Base-by-base conservation (phyloP, 1,139 yeast genomes). In the Kluyveromyces sp. region DNA sequence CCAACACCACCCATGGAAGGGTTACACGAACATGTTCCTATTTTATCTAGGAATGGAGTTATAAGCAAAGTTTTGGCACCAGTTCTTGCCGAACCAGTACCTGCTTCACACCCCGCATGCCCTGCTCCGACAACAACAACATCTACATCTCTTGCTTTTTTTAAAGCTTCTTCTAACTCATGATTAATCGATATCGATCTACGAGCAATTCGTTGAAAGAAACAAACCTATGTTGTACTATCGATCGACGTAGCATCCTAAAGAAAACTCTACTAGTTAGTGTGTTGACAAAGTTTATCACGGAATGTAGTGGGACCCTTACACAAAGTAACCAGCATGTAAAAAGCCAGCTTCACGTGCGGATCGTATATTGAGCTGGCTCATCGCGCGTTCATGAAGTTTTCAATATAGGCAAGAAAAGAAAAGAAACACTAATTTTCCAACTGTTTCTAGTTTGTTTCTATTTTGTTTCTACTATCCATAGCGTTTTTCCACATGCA, bases 1-100 rank as follows among this genome's bases (percentile, higher is more conserved):
- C 98, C 99, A 44, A 94, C 94, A 45, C 99, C 99, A 36, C 98
- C 99, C 83, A 89, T 87, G 42, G 89, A 89, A 3, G 99, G 99
- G 62, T 94, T 94, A 63, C 99, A 94, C 1, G 96, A 88, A 31
- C 97, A 94, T 0, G 95, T 85, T 0, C 99, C 99, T 7, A 94
- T 81, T 59, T 88, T 86, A 34, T 73, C 63, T 31, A 79, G 63
- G 44, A 72, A 73, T 1, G 96, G 98, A 0, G 98, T 92, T 2
- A 94, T 73, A 31, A 94, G 71, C 1, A 84, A 69, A 0, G 97
- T 87, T 2, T 61, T 53, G 1, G 84, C 75, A 0, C 97, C 97
- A 0, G 86, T 64, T 51, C 98, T 72, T 1, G 97, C 96, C 0
- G 96, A 74, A 0, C 94, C 98, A 0, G 97, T 76, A 2, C 96